Evolutionary conservation across 495 filamentous ascomycete genomes (phyloP).

Genomic region (Aspergillus sclerotiicarbonarius): DNA sequence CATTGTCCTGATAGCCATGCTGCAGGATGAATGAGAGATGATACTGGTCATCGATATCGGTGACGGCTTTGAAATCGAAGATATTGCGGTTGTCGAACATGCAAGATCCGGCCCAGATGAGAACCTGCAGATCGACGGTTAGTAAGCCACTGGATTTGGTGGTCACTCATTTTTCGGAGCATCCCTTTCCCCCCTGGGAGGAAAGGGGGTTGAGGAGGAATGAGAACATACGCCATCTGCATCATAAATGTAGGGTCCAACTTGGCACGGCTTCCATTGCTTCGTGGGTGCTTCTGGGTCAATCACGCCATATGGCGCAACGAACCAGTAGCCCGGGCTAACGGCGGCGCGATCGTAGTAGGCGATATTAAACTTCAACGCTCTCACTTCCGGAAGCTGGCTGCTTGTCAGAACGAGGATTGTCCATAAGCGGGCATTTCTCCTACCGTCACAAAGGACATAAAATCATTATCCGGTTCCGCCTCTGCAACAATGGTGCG

Average conservation of each 20-base stretch:
- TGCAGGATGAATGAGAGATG: slow-evolving; percentile 50
- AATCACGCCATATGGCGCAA: slow-evolving; percentile 40
- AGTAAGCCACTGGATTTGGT: neutral
- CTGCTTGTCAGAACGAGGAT: slow-evolving; percentile 8
- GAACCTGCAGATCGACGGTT: slow-evolving; percentile 22
- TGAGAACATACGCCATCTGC: slow-evolving; percentile 31
- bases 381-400: slow-evolving; percentile 27
- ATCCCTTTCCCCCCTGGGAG: neutral
- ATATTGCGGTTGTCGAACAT: slow-evolving; percentile 36
- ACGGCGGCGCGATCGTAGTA: slow-evolving; percentile 22
- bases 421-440: neutral
- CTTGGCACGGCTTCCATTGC: slow-evolving; percentile 39
- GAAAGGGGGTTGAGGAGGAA: neutral
- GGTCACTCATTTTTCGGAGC: neutral
- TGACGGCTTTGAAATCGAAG: slow-evolving; percentile 41
- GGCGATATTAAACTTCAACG: slow-evolving; percentile 25
- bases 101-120: slow-evolving; percentile 42
- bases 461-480: slow-evolving; percentile 35
- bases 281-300: slow-evolving; percentile 27
- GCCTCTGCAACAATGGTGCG: slow-evolving; percentile 29
- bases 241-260: slow-evolving; percentile 47
- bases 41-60: slow-evolving; percentile 35
- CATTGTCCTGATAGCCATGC: slow-evolving; percentile 33
- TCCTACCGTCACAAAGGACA: slow-evolving; percentile 41
- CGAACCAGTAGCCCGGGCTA: slow-evolving; percentile 42